Evolutionary conservation across 768 basidiomycete genomes (phyloP).

Genomic region (Clitopilus passeckerianus): DNA sequence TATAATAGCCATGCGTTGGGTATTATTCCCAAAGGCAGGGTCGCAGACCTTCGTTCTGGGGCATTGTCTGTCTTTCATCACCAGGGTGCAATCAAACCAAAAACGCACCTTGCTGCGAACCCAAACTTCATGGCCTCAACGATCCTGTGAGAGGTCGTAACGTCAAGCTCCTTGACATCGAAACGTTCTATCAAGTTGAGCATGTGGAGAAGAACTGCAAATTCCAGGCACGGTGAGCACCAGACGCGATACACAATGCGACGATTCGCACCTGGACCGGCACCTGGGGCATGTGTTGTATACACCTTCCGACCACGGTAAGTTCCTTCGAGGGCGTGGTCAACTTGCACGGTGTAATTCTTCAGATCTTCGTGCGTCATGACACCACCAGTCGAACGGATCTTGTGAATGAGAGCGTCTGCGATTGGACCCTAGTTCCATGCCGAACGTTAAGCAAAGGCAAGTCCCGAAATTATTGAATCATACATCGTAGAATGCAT

Average conservation of each 20-base stretch:
- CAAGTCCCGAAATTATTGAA: slow-evolving; percentile 7
- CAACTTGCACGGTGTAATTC: slow-evolving; percentile 63
- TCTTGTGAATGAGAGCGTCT: slow-evolving; percentile 68
- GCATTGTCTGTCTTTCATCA: neutral
- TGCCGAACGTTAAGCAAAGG: neutral
- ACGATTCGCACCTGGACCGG: slow-evolving; percentile 55
- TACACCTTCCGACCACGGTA: slow-evolving; percentile 80
- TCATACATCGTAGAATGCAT: slow-evolving; percentile 75
- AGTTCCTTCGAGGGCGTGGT: slow-evolving; percentile 70
- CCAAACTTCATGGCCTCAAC: slow-evolving; percentile 83
- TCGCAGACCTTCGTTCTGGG: slow-evolving; percentile 80
- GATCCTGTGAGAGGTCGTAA: slow-evolving; percentile 69
- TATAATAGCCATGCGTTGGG: slow-evolving; percentile 55
- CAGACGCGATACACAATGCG: neutral
- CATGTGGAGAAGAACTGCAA: slow-evolving; percentile 75
- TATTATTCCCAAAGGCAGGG: slow-evolving; percentile 58
- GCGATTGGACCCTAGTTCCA: slow-evolving; percentile 71
- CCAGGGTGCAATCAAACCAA: neutral
- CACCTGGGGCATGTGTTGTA: slow-evolving; percentile 80
- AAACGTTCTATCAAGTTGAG: slow-evolving; percentile 88
- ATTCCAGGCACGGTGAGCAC: neutral
- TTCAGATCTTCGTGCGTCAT: slow-evolving; percentile 70
- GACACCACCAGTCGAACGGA: slow-evolving; percentile 72
- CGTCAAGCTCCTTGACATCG: slow-evolving; percentile 45
- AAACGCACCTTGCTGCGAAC: slow-evolving; percentile 40